A percentile compares a stretch with the other conserved stretches of the same genome.
phyloP scores from a whole-genome alignment of 2,329 filamentous ascomycete species.

The Immersiporthe knoxdaviesiana region DNA sequence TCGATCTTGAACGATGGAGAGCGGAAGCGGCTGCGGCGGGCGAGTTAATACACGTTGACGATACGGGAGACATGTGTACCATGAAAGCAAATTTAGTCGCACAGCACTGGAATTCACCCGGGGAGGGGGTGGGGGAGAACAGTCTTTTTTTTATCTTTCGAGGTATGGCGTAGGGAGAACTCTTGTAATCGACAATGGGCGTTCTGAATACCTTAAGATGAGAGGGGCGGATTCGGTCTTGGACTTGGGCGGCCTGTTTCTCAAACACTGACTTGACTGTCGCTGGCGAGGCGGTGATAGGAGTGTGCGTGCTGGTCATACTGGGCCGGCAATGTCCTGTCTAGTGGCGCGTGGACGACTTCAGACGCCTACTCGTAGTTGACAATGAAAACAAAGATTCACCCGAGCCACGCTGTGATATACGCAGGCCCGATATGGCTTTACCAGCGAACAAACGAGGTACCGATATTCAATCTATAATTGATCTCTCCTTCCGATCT shows the following conservation, averaged over 20 bases:
- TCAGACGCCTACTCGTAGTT: not conserved
- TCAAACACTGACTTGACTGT: not conserved
- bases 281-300: not conserved
- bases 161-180: conserved; percentile 2
- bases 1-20: not conserved
- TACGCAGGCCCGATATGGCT: not conserved
- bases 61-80: not conserved
- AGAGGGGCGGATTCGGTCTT: not conserved
- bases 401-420: not conserved
- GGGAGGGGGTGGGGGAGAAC: not conserved
- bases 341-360: not conserved
- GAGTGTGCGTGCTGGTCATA: not conserved
- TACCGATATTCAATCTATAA: not conserved
- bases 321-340: not conserved
- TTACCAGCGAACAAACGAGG: not conserved
- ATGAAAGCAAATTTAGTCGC: not conserved
- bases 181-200: not conserved
- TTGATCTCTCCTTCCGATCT: not conserved
- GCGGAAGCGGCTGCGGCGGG: not conserved
- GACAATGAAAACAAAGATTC: conserved; percentile 4
- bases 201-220: not conserved
- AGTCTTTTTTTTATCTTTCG: not conserved
- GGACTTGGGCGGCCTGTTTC: not conserved
- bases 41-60: not conserved
- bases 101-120: conserved; percentile 6